phyloP scores from a whole-genome alignment of 768 basidiomycete genomes.

The Filobasidium floriforme region DNA sequence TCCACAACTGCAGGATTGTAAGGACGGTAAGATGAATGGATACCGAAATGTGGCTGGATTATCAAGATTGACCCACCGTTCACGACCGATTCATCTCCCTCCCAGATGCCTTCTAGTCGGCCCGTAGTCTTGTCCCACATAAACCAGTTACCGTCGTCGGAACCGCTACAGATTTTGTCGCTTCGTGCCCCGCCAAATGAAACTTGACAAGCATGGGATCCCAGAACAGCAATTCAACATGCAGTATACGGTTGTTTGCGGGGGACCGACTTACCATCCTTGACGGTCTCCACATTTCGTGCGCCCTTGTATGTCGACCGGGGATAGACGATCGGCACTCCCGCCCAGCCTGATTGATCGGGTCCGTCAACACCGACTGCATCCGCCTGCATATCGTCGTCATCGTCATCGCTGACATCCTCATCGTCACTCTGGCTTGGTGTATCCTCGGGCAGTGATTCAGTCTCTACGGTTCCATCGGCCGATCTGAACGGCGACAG shows the following conservation, averaged over 20 bases:
- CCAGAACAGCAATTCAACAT: not conserved
- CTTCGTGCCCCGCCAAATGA: slow-evolving; percentile 74
- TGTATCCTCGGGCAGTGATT: not conserved
- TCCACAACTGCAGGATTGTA: slow-evolving; percentile 54
- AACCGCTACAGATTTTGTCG: slow-evolving; percentile 72
- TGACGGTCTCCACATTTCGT: slow-evolving; percentile 73
- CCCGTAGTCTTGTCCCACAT: slow-evolving; percentile 70
- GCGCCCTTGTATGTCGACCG: slow-evolving; percentile 60
- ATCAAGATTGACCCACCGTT: slow-evolving; percentile 50
- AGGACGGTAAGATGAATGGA: not conserved
- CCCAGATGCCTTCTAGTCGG: slow-evolving; percentile 63
- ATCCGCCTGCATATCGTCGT: slow-evolving; percentile 29
- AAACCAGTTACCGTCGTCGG: slow-evolving; percentile 70
- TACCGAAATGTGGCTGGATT: not conserved
- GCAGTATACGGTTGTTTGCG: not conserved
- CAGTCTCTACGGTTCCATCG: slow-evolving; percentile 18
- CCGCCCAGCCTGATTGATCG: slow-evolving; percentile 42
- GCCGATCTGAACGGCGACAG: slow-evolving; percentile 1
- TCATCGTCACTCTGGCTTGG: too few relatives aligned
- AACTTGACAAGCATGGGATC: not conserved
- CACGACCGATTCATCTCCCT: slow-evolving; percentile 72
- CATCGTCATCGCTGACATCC: slow-evolving; percentile 31
- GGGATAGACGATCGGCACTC: slow-evolving; percentile 55
- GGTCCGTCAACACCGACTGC: slow-evolving; percentile 30
- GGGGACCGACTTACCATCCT: slow-evolving; percentile 59